Percentiles rank a stretch among this genome's conserved stretches.
Conservation (phyloP, 73 alveolate genomes). For the Paramecium caudatum region DNA sequence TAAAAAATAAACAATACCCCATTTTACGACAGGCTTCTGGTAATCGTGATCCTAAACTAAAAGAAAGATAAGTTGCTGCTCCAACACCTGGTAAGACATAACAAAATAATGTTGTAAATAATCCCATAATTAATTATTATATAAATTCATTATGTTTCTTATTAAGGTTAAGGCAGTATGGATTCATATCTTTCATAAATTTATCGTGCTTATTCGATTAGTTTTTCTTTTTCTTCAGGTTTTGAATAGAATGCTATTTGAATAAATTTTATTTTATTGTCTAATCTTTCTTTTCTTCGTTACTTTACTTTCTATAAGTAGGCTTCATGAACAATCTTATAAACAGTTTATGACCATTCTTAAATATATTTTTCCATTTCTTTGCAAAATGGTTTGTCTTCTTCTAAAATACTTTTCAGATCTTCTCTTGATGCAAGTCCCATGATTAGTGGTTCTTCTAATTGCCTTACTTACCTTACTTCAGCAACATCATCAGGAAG, state of each 20-base stretch:
- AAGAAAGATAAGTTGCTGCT: background rate
- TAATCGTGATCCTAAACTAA: constrained; percentile 35
- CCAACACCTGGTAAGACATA: constrained; percentile 42
- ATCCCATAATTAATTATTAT: too few relatives aligned
- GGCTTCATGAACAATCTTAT: constrained; percentile 1
- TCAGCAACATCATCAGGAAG: constrained; percentile 50
- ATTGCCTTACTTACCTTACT: constrained; percentile 2
- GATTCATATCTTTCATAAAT: constrained; percentile 12
- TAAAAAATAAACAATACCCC: constrained; percentile 21
- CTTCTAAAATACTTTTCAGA: constrained; percentile 10
- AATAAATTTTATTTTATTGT: background rate
- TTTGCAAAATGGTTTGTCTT: constrained; percentile 24
- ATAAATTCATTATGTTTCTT: too few relatives aligned
- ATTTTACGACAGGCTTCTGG: constrained; percentile 42
- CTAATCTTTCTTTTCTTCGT: background rate
- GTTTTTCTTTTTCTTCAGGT: background rate
- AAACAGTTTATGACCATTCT: constrained; percentile 33
- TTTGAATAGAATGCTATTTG: background rate
- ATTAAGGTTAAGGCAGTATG: background rate
- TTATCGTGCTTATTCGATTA: background rate
- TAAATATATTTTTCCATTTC: background rate
- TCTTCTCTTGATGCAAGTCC: constrained; percentile 38
- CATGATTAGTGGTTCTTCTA: constrained; percentile 60
- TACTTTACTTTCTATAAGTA: background rate
- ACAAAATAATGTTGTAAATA: constrained; percentile 1